Conservation (phyloP, 768 basidiomycete genomes). For the Collybia mongolica region DNA sequence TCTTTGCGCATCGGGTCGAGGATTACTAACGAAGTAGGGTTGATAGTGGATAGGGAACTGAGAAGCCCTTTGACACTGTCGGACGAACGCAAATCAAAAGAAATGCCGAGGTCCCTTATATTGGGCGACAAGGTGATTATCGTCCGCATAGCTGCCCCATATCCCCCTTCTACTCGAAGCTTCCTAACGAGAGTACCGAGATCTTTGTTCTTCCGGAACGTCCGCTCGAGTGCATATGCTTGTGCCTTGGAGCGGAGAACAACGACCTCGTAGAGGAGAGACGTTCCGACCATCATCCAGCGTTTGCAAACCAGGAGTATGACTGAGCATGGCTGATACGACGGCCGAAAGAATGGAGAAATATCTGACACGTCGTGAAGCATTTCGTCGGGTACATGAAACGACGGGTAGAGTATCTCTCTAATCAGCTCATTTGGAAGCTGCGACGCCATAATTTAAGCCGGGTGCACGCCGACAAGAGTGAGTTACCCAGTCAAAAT, state of each 20-base stretch:
- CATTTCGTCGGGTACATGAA: slow-evolving; percentile 9
- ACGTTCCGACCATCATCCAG: slow-evolving; percentile 22
- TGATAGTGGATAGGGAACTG: not conserved
- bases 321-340: slow-evolving; percentile 4
- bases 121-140: not conserved
- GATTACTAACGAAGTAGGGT: not conserved
- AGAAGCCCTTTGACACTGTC: not conserved
- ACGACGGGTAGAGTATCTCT: slow-evolving; percentile 8
- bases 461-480: too few species aligned
- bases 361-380: slow-evolving; percentile 4
- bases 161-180: slow-evolving; percentile 22
- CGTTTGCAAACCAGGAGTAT: slow-evolving; percentile 16
- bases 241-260: slow-evolving; percentile 21
- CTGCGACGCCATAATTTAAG: not conserved
- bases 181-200: slow-evolving; percentile 22
- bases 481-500: too few species aligned
- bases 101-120: not conserved
- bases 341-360: slow-evolving; percentile 4
- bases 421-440: slow-evolving; percentile 9
- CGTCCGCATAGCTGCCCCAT: slow-evolving; percentile 8
- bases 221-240: slow-evolving; percentile 13
- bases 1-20: too few species aligned
- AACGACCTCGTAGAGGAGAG: slow-evolving; percentile 21
- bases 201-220: slow-evolving; percentile 10
- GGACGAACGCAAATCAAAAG: not conserved